Conservation (phyloP, 1,139 yeast species). For the Saccharomycopsis hybrid region DNA sequence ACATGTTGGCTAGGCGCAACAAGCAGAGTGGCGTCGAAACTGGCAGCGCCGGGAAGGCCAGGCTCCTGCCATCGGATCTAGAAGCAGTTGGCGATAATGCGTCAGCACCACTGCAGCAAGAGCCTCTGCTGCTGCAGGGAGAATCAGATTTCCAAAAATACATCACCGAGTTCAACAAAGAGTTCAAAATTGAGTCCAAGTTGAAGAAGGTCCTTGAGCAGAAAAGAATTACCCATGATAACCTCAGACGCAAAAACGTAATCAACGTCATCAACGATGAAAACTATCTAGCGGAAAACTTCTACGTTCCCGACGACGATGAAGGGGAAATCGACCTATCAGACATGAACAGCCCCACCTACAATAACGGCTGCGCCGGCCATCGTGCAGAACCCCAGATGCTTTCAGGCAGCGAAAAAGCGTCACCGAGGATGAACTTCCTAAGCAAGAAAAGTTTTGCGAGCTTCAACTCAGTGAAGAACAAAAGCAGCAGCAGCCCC, state of each 20-base stretch:
- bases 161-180: conserved; percentile 14
- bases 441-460: conserved; percentile 10
- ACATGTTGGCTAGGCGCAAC: conserved; percentile 2
- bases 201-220: conserved; percentile 6
- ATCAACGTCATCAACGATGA: conserved; percentile 5
- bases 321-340: not conserved
- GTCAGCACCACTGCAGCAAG: too few relatives aligned
- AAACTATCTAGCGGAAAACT: conserved; percentile 9
- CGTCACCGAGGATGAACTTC: conserved; percentile 1
- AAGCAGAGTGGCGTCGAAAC: too few relatives aligned
- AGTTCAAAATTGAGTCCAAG: conserved; percentile 13
- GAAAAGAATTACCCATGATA: not conserved
- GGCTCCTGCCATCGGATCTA: too few relatives aligned
- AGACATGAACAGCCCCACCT: not conserved
- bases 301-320: conserved; percentile 11
- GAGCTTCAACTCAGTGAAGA: too few relatives aligned
- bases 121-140: too few relatives aligned
- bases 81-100: not conserved
- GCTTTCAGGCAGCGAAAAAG: too few relatives aligned
- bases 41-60: too few relatives aligned
- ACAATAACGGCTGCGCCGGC: too few relatives aligned
- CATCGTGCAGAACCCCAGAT: too few relatives aligned
- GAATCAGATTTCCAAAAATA: conserved; percentile 20
- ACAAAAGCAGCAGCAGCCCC: too few relatives aligned
- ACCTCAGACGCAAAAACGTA: not conserved